phyloP scores from a whole-genome alignment of 1,139 yeast species.

The Yamadazyma kanchanaburiensis region DNA sequence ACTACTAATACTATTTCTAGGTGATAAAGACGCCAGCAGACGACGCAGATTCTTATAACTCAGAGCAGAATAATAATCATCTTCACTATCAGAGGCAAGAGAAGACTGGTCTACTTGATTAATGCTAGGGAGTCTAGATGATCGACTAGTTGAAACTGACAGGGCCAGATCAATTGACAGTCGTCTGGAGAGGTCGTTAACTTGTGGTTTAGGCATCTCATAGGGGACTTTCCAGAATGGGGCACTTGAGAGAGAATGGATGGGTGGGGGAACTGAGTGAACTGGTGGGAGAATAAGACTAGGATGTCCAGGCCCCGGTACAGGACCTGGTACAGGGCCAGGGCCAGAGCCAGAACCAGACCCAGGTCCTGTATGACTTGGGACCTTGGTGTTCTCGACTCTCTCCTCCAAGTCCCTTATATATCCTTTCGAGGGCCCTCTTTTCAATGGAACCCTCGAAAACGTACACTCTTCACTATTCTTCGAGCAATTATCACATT shows the following conservation, averaged over 20 bases:
- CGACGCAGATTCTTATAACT: slow-evolving; percentile 18
- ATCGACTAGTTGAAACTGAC: slow-evolving; percentile 19
- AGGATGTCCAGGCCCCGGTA: slow-evolving; percentile 5
- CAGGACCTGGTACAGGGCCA: slow-evolving; percentile 12
- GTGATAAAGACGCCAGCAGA: slow-evolving; percentile 33
- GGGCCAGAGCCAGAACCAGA: neutral
- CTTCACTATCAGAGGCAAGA: slow-evolving; percentile 35
- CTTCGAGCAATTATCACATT: slow-evolving; percentile 57
- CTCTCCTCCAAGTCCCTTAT: slow-evolving; percentile 40
- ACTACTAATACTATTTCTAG: slow-evolving; percentile 44
- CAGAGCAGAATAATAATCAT: slow-evolving; percentile 33
- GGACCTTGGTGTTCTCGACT: slow-evolving; percentile 9
- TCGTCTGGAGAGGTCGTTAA: slow-evolving; percentile 21
- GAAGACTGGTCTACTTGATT: slow-evolving; percentile 1
- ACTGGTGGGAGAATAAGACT: neutral
- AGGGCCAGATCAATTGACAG: slow-evolving; percentile 36
- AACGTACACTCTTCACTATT: slow-evolving; percentile 57
- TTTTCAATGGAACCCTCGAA: slow-evolving; percentile 64
- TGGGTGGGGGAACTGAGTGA: too few relatives aligned
- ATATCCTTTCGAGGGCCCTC: slow-evolving; percentile 78
- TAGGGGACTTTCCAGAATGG: slow-evolving; percentile 53
- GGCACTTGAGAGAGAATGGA: slow-evolving; percentile 31
- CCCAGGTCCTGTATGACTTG: neutral
- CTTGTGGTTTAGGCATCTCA: slow-evolving; percentile 33
- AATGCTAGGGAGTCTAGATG: slow-evolving; percentile 10